Evolutionary conservation across 129 eudicot genomes (phyloP).

Genomic region (Helichrysum umbraculigerum): DNA sequence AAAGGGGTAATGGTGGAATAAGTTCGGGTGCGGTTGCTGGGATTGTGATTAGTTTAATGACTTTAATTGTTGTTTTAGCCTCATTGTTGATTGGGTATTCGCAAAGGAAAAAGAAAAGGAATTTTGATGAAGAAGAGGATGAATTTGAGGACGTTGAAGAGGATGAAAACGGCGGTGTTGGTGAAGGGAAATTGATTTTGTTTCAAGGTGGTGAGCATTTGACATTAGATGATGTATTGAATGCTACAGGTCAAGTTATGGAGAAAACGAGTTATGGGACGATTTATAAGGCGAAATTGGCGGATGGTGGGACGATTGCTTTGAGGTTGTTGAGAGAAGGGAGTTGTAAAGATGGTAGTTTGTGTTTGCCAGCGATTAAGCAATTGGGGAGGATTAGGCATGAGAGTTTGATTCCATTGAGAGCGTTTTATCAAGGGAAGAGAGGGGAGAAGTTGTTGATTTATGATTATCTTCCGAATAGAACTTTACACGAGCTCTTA

Average conservation of each 20-base stretch:
- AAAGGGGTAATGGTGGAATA: slow-evolving; percentile 36
- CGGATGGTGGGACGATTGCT: slow-evolving; percentile 92
- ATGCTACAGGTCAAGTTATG: slow-evolving; percentile 96
- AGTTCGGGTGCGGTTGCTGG: slow-evolving; percentile 93
- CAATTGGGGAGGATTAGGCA: slow-evolving; percentile 83
- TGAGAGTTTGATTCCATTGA: slow-evolving; percentile 83
- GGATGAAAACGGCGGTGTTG: slow-evolving; percentile 28
- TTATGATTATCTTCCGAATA: slow-evolving; percentile 75
- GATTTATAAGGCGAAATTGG: slow-evolving; percentile 79
- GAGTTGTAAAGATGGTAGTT: slow-evolving; percentile 68
- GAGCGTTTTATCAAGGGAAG: slow-evolving; percentile 96
- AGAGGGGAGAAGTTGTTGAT: slow-evolving; percentile 98
- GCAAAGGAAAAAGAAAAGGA: slow-evolving; percentile 69
- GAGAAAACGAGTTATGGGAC: slow-evolving; percentile 98
- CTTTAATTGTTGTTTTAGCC: slow-evolving; percentile 67
- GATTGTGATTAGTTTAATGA: slow-evolving; percentile 77
- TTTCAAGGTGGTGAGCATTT: slow-evolving; percentile 97
- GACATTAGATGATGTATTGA: slow-evolving; percentile 85
- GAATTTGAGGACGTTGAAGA: slow-evolving; percentile 52
- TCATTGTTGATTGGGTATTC: slow-evolving; percentile 78
- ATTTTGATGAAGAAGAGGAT: slow-evolving; percentile 57
- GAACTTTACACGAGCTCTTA: slow-evolving; percentile 70
- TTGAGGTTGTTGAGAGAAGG: slow-evolving; percentile 89
- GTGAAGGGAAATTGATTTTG: slow-evolving; percentile 78
- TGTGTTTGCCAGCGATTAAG: slow-evolving; percentile 70